These are phyloP conservation scores for Ophiorrhiza pumila DNA, from an alignment of 257 asterid species.

Conservation along the genomic window DNA sequence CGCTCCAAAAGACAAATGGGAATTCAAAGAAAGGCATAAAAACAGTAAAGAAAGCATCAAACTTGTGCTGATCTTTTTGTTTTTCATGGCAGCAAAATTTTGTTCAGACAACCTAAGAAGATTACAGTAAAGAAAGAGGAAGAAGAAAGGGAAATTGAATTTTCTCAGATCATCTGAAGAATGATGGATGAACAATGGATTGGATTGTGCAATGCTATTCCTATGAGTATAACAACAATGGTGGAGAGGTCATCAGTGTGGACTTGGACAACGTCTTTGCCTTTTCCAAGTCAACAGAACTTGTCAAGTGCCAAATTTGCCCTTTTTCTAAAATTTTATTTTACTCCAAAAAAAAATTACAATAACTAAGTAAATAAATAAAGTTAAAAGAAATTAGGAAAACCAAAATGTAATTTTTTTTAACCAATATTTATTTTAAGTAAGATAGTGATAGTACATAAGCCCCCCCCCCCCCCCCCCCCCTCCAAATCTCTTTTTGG, in stretches of 20 bases:
- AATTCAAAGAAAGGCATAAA: conserved; percentile 13
- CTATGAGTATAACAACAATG: too few species aligned
- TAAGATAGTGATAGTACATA: too few species aligned
- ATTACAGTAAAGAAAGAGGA: not conserved
- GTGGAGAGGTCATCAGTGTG: too few species aligned
- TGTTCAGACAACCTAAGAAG: conserved; percentile 2
- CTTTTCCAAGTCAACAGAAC: not conserved
- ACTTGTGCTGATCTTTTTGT: not conserved
- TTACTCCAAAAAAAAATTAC: too few species aligned
- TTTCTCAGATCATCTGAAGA: not conserved
- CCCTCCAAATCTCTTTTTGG: too few species aligned
- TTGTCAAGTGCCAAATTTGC: too few species aligned
- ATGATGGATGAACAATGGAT: not conserved
- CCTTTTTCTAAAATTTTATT: too few species aligned
- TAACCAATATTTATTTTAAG: too few species aligned
- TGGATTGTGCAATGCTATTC: not conserved
- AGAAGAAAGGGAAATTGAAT: not conserved
- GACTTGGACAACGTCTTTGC: not conserved
- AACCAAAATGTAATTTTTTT: too few species aligned
- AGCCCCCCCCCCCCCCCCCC: too few species aligned
- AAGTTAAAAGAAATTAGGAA: too few species aligned
- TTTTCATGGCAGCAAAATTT: conserved; percentile 23
- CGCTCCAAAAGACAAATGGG: conserved; percentile 25
- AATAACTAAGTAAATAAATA: too few species aligned
- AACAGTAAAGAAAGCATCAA: conserved; percentile 12